Evolutionary conservation across 345 rosid species (phyloP), one percentile per base, ranked within the genome.

Genomic region (Microthlaspi erraticum): DNA sequence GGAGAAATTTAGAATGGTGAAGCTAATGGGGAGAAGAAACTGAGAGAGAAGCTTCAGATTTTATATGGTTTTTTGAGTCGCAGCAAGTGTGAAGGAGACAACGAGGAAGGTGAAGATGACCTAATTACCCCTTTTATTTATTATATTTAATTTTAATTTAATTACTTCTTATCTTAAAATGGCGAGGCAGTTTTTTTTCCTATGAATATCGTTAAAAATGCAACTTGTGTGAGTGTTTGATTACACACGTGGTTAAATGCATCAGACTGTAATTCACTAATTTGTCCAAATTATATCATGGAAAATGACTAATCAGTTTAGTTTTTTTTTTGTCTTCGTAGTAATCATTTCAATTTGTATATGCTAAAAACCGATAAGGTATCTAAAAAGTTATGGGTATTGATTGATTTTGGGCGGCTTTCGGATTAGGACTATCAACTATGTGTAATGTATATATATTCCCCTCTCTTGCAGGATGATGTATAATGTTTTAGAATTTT

Each of bases 211-310:
- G 54, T 65, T 39, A 68, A 44, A 75, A 60, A 60, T 68, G 73
- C 74, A 75, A 69, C 60, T 69, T 69, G 60, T 68, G 64, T 45
- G 64, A 29, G 79, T 66, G 68, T 66, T 74, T 42, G 42, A 60
- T 51, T 41, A 67, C 68, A 63, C 78, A 74, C 68, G 78, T 74
- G 68, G 78, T 74, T 74, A 74, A 74, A 59, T 74, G 78, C 42
- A 66, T 38, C 71, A 61, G 26, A 51, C 44, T 10, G 45, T 63
- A 5, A n/a, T n/a, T n/a, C n/a, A n/a, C n/a, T 2, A 45, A 55
- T 6, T 10, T 56, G 26, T 37, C 48, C 31, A 16, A 3, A 14
- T 41, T 46, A 12, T 51, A 9, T 48, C 37, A 39, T 73, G 66
- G 77, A 65, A 39, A 49, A 20, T 51, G 66, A 74, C 56, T 50